A percentile compares a stretch with the other conserved stretches of the same genome.
Conservation (phyloP, 2,329 filamentous ascomycete species). For the Penicillium sumatraense region DNA sequence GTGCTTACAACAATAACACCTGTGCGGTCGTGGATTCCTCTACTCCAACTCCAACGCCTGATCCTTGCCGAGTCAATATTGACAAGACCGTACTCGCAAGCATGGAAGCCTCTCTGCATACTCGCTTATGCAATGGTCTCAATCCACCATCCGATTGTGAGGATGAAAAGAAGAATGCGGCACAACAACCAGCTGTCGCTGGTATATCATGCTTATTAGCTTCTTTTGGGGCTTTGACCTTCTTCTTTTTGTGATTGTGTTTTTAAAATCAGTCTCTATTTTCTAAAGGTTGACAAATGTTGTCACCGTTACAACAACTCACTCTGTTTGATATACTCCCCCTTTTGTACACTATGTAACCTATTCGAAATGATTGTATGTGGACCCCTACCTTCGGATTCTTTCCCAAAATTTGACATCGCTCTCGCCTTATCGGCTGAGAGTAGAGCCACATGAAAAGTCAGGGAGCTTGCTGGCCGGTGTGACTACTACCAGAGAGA, state of each 20-base stretch:
- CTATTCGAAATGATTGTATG: too few relatives aligned
- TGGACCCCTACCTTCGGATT: too few relatives aligned
- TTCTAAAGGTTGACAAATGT: too few relatives aligned
- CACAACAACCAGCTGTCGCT: slow-evolving; percentile 10
- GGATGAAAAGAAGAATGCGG: slow-evolving; percentile 5
- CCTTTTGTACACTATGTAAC: too few relatives aligned
- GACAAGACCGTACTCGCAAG: slow-evolving; percentile 9
- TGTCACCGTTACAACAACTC: too few relatives aligned
- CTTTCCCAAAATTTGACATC: too few relatives aligned
- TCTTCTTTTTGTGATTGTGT: slow-evolving; percentile 1
- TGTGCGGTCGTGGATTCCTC: slow-evolving; percentile 16
- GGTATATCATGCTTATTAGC: slow-evolving; percentile 11
- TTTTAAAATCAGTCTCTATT: not conserved
- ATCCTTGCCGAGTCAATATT: slow-evolving; percentile 17
- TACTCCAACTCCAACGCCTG: slow-evolving; percentile 5
- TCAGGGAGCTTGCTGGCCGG: too few relatives aligned
- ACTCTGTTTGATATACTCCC: too few relatives aligned
- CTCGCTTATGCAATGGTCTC: slow-evolving; percentile 5
- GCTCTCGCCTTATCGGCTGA: too few relatives aligned
- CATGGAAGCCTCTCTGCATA: slow-evolving; percentile 15
- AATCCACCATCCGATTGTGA: slow-evolving; percentile 13
- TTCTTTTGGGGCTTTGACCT: slow-evolving; percentile 9
- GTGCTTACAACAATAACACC: slow-evolving; percentile 6
- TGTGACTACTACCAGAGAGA: too few relatives aligned
- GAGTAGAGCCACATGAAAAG: too few relatives aligned